Evolutionary conservation across 1,284 basidiomycete species (phyloP), one percentile per base, ranked within the genome.

Genomic region (Trametes sp.): DNA sequence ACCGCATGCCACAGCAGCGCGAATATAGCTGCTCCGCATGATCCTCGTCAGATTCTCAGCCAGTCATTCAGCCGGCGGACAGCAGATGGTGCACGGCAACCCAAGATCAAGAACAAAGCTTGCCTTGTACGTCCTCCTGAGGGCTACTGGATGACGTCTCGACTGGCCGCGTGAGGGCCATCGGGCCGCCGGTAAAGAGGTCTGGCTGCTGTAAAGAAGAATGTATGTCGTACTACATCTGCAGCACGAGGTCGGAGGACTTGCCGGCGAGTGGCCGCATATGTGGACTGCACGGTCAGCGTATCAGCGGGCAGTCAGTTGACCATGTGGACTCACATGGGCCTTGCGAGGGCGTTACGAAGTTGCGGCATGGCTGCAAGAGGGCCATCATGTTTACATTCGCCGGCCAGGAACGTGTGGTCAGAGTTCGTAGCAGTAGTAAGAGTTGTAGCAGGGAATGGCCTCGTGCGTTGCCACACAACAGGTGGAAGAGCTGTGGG

Each of bases 201-300:
- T 44, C 52, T 11, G 24, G 14, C 29, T 62, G 55, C 54, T 59
- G 51, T 29, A 45, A 29, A 24, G 41, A 35, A 16, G 26, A 24
- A 35, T 35, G 24, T 28, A 38, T 44, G 21, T 54, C 35, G 55
- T 45, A 26, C 45, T 36, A 10, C 23, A n/a, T 49, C 53, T 41
- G 33, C 46, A 26, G 44, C n/a, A 21, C 21, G 24, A 26, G 23
- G 54, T 41, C 19, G 31, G 23, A 41, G 28, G 46, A 54, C 63
- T 62, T 62, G 55, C 66, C 62, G 55, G 61, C 38, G 52, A 53
- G 45, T 48, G 38, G 35, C 59, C 62, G 57, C 56, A 13, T 54
- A 52, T 24, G 41, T 63, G 23, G 16, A 35, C 57, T 57, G 23
- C 36, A 35, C 28, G 29, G 21, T 38, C 36, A 54, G 46, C 28